phyloP scores from a whole-genome alignment of 1,139 yeast genomes.

The Yamadazyma pseudoaaseri region DNA sequence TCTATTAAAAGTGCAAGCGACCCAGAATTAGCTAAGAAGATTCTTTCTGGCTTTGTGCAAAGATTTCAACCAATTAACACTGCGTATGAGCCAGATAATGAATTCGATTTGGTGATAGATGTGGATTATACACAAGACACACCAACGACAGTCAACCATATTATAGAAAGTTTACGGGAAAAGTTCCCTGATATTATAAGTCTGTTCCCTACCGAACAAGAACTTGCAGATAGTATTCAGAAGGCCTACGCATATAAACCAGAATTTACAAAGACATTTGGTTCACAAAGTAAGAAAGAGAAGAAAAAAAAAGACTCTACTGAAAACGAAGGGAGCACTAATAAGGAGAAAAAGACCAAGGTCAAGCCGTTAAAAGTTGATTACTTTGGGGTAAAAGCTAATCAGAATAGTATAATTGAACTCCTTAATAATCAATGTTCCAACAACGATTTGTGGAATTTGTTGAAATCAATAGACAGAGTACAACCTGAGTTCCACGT shows the following conservation, averaged over 20 bases:
- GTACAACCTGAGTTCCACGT: constrained; percentile 69
- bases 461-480: constrained; percentile 27
- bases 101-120: constrained; percentile 64
- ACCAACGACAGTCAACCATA: constrained; percentile 45
- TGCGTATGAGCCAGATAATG: constrained; percentile 54
- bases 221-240: constrained; percentile 42
- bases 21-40: constrained; percentile 44
- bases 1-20: constrained; percentile 60
- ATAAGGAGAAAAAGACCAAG: constrained; percentile 11
- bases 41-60: constrained; percentile 72
- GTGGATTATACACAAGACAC: constrained; percentile 49
- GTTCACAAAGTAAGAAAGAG: constrained; percentile 13
- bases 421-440: constrained; percentile 10
- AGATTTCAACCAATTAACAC: constrained; percentile 63
- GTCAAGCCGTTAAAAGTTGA: constrained; percentile 12
- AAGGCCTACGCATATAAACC: constrained; percentile 56
- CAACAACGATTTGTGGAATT: constrained; percentile 26
- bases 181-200: constrained; percentile 48
- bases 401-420: constrained; percentile 9
- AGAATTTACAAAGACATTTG: constrained; percentile 38
- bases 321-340: constrained; percentile 26
- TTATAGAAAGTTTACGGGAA: constrained; percentile 30
- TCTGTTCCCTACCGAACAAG: constrained; percentile 39
- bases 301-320: constrained; percentile 12
- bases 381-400: constrained; percentile 31